These are phyloP conservation scores for Russula emetica DNA, from an alignment of 768 basidiomycete genomes.

Conservation along the genomic window DNA sequence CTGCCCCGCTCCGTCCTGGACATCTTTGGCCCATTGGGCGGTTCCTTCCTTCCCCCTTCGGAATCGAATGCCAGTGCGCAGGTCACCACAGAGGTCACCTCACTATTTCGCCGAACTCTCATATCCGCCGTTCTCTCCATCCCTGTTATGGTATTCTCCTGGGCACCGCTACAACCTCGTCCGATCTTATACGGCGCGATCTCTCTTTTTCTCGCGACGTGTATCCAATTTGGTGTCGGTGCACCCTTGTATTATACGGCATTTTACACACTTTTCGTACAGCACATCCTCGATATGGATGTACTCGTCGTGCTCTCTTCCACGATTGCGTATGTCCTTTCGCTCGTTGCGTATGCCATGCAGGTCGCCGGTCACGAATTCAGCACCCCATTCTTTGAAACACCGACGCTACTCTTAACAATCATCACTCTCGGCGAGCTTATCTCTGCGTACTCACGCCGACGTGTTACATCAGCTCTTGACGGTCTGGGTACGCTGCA, in stretches of 20 bases:
- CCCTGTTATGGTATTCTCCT: constrained; percentile 43
- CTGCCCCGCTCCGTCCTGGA: constrained; percentile 37
- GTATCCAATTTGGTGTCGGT: constrained; percentile 38
- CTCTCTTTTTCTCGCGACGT: constrained; percentile 39
- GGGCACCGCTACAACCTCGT: constrained; percentile 38
- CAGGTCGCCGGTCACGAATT: constrained; percentile 34
- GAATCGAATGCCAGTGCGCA: constrained; percentile 30
- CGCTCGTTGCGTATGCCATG: constrained; percentile 38
- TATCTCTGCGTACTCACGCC: constrained; percentile 38
- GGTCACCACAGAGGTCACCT: constrained; percentile 35
- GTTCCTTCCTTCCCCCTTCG: constrained; percentile 31
- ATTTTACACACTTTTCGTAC: constrained; percentile 37
- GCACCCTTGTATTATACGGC: constrained; percentile 39
- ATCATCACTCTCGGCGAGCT: constrained; percentile 42
- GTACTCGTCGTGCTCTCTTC: constrained; percentile 40
- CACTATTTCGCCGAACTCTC: constrained; percentile 34
- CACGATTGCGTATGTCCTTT: constrained; percentile 41
- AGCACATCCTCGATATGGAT: constrained; percentile 39
- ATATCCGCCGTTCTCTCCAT: constrained; percentile 36
- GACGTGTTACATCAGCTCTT: constrained; percentile 35
- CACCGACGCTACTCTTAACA: constrained; percentile 41
- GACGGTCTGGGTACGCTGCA: constrained; percentile 38
- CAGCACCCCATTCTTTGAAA: constrained; percentile 42
- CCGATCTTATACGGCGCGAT: constrained; percentile 37
- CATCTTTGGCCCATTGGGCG: constrained; percentile 28